Conservation (phyloP, 345 rosid genomes). For the Turritis glabra region DNA sequence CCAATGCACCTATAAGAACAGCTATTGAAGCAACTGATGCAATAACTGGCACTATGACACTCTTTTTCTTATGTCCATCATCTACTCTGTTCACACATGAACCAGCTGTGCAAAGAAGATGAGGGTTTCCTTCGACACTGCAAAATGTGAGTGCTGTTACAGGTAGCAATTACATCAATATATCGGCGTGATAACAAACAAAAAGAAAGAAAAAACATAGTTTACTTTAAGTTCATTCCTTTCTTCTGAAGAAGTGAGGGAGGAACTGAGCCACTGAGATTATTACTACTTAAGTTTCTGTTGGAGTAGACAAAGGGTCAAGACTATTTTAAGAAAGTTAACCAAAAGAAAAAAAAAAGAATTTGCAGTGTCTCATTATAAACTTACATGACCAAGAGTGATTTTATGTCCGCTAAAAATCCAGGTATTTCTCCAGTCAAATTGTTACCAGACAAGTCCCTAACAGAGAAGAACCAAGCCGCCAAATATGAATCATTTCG, state of each 20-base stretch:
- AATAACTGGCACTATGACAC: conserved; percentile 24
- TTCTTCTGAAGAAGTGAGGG: conserved; percentile 37
- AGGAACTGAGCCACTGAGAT: conserved; percentile 49
- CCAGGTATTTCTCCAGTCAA: conserved; percentile 52
- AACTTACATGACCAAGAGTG: conserved; percentile 56
- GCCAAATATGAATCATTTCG: background rate
- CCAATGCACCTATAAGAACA: conserved; percentile 26
- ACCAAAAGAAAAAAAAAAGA: background rate
- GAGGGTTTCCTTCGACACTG: conserved; percentile 27
- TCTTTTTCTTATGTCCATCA: conserved; percentile 20
- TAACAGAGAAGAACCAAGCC: background rate
- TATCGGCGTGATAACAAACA: background rate
- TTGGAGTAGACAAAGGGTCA: background rate
- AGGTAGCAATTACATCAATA: background rate
- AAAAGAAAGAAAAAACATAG: background rate
- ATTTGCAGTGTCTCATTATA: conserved; percentile 8
- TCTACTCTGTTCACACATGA: conserved; percentile 20
- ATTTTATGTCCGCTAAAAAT: conserved; percentile 44
- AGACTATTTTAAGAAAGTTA: background rate
- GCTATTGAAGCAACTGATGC: conserved; percentile 38
- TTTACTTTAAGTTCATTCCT: conserved; percentile 34
- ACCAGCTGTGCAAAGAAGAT: conserved; percentile 18
- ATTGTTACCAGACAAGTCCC: conserved; percentile 64
- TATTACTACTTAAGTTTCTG: conserved; percentile 51
- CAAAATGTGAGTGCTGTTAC: background rate